These are phyloP conservation scores for Lasiodiplodia gonubiensis DNA, from an alignment of 2,329 filamentous ascomycete species.

Conservation along the genomic window DNA sequence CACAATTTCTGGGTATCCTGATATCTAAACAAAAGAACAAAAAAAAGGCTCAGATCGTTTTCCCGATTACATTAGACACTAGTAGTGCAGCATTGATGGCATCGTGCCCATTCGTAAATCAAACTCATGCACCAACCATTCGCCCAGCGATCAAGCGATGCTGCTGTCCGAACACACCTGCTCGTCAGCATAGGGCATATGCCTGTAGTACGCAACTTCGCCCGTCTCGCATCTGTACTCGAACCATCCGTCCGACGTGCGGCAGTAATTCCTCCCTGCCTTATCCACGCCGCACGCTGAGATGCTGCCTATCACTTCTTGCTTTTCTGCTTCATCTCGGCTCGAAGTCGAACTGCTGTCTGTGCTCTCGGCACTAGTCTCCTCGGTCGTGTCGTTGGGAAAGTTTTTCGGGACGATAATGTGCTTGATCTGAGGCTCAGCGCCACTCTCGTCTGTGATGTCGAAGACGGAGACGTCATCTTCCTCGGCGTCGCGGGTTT, in stretches of 20 bases:
- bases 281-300: slow-evolving; percentile 6
- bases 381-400: neutral
- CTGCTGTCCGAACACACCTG: slow-evolving; percentile 14
- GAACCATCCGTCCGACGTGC: slow-evolving; percentile 7
- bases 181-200: slow-evolving; percentile 5
- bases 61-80: slow-evolving; percentile 10
- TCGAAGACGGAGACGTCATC: slow-evolving; percentile 8
- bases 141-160: slow-evolving; percentile 1
- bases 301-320: neutral
- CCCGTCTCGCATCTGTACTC: slow-evolving; percentile 18
- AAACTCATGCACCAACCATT: neutral
- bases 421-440: neutral
- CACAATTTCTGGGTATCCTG: neutral
- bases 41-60: neutral
- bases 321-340: neutral
- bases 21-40: neutral
- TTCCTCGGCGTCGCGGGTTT: neutral
- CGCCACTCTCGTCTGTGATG: slow-evolving; percentile 3
- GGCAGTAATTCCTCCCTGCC: slow-evolving; percentile 15
- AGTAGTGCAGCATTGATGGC: neutral
- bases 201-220: slow-evolving; percentile 6
- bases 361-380: neutral
- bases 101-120: neutral
- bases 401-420: neutral
- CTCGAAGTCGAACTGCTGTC: neutral